Base-by-base conservation (phyloP, 768 basidiomycete species). In the Naganishia onofrii region DNA sequence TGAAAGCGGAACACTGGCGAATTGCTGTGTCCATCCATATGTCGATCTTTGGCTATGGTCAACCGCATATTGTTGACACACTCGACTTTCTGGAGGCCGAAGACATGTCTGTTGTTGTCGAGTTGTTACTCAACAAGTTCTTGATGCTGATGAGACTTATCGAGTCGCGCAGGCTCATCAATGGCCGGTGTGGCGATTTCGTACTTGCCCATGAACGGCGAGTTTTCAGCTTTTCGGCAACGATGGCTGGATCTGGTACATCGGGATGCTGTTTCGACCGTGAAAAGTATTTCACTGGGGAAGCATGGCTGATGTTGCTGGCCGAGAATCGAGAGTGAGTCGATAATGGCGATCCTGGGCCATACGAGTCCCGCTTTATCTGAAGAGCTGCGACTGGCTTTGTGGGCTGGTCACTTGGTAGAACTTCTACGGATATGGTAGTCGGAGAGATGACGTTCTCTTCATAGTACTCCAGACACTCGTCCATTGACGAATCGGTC, bases 311-410 rank as follows among this genome's bases (percentile, higher is more conserved):
- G 60, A 42, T 26, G 60, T 26, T 28, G 21, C 4, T 26, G 60
- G 60, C 60, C 60, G 26, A 63, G 38, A 42, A 63, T 42, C 60
- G 60, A 46, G 60, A 63, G 28, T 63, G 60, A 36, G 56, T 58
- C 29, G 68, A 54, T n/a, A 48, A 48, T 36, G 68, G 69, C 58
- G 69, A 70, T 65, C 64, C 51, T 26, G 64, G 64, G 17, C 70
- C 64, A 34, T 66, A 66, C 3, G 60, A 65, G 36, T 66, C 63
- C 31, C 65, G 64, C 54, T 70, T 70, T 60, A 57, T 34, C 3
- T 63, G 10, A 8, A 63, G 19, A 28, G n/a, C n/a, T 36, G 38
- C 17, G 21, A 36, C 29, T 2, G 60, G 23, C 12, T 63, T 42
- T 26, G 12, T 31, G 21, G 32, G 19, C 13, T 26, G 51, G 5